These are phyloP conservation scores for Teratosphaeria epicoccoides DNA, from an alignment of 2,329 filamentous ascomycete species.

Conservation along the genomic window DNA sequence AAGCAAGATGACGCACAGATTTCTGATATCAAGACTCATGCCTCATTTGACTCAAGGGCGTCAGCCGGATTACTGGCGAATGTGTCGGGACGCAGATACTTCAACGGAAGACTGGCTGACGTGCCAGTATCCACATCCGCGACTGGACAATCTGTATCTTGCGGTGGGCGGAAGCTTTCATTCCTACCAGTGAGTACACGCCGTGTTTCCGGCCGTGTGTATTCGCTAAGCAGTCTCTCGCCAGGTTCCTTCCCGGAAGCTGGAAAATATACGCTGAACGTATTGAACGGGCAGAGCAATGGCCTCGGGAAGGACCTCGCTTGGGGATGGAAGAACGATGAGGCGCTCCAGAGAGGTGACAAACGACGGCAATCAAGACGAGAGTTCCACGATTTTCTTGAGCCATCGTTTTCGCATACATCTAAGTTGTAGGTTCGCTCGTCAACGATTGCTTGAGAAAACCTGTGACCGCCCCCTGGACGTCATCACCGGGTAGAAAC, in stretches of 20 bases:
- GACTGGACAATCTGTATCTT: conserved; percentile 44
- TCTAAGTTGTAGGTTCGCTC: background rate
- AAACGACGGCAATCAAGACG: background rate
- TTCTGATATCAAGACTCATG: conserved; percentile 19
- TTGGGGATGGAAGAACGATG: background rate
- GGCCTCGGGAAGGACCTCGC: background rate
- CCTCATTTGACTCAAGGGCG: conserved; percentile 23
- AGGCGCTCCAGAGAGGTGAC: background rate
- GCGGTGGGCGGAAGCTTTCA: conserved; percentile 54
- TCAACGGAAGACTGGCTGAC: conserved; percentile 53
- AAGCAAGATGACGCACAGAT: conserved; percentile 31
- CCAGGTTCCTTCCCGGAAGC: background rate
- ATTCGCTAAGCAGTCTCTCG: background rate
- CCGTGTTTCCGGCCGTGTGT: background rate
- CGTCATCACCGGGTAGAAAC: background rate
- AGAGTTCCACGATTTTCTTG: background rate
- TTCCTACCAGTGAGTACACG: conserved; percentile 33
- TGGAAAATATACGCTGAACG: background rate
- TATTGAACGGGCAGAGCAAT: background rate
- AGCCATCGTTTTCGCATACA: background rate
- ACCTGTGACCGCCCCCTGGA: background rate
- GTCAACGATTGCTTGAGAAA: background rate
- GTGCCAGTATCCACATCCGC: conserved; percentile 38
- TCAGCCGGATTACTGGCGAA: conserved; percentile 29
- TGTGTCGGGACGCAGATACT: conserved; percentile 51